Evolutionary conservation across 345 rosid species (phyloP), one percentile per base, ranked within the genome.

Genomic region (Sisymbrium irio): DNA sequence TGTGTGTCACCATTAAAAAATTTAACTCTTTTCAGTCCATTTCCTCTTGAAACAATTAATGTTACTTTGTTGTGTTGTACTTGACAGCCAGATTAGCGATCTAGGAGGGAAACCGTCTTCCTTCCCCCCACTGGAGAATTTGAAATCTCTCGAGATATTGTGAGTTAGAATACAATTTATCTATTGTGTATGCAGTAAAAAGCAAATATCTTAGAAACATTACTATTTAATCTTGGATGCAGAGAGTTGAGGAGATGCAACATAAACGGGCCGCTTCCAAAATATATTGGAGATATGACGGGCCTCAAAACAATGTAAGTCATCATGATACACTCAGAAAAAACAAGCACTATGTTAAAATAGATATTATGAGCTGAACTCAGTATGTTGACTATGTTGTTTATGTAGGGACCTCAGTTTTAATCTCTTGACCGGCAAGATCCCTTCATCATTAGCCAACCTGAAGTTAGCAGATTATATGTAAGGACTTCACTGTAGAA

Each of bases 81-180:
- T 15, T 32, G 20, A 61, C 74, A 90, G 97, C 78, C 83, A 86
- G 83, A 85, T 90, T 42, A 79, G 86, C 71, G 89, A 90, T 77
- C 70, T 88, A 55, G 80, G 77, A 79, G 89, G 88, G 27, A 51
- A 42, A 59, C 44, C 50, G 6, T 82, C 85, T 57, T 46, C 81
- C 56, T 90, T 90, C 71, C 92, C 92, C 0, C 76, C 46, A 4
- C 47, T 84, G 76, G 58, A 35, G 12, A 65, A 79, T 22, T 62
- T 83, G 83, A 54, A 77, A 19, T 83, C 83, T 44, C 67, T 87
- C 60, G 80, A 76, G 80, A 83, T 84, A 51, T 61, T 91, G 92
- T 90, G 77, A 90, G 92, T 85, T 66, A 46, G 62, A 67, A 32
- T 47, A 45, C 8, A 28, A n/a, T 13, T 27, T 18, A 44, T 18